Base-by-base conservation (phyloP, 2,329 filamentous ascomycete species). In the Seiridium unicorne region DNA sequence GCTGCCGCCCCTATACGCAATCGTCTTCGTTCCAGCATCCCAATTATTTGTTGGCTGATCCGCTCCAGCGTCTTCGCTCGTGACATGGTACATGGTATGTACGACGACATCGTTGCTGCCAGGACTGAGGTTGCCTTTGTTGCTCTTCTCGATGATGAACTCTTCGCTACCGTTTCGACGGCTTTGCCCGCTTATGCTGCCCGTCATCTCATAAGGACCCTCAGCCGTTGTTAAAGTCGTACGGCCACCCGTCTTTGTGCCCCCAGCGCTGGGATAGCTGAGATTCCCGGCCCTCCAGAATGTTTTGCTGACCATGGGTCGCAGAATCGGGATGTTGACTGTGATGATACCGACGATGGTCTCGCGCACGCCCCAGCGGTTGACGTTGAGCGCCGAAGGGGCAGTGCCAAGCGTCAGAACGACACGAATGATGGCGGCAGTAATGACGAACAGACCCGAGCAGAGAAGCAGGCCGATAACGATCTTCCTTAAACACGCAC, bases 281-380 rank as follows among this genome's bases (percentile, higher is more conserved):
- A 51, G 32, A 40, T 47, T 5, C 26, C 54, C 54, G 13, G 31
- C 47, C 44, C 13, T 57, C 71, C 72, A 75, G 63, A 75, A 74
- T 1, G 63, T 60, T 34, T 51, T 57, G 42, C 55, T 66, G 57
- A 69, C 66, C 35, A 74, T 55, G 0, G 72, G 73, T 6, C 68
- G 64, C 3, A 76, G 62, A 26, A 74, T 71, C 7, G 72, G 73
- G 0, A 70, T 63, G 56, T 74, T 74, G 51, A 75, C 72, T 3
- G 73, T 69, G n/a, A 74, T 60, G 26, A 74, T 70, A 13, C 70
- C 72, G n/a, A 74, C 69, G 36, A 72, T 64, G 1, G 72, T 74
- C 58, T 76, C 74, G 51, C 74, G 66, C 1, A 73, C 66, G 13
- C 73, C 74, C 74, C 74, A 76, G n/a, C 67, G 62, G 51, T 76